phyloP scores from a whole-genome alignment of 768 basidiomycete genomes.

The Xerocomus potaroensis region DNA sequence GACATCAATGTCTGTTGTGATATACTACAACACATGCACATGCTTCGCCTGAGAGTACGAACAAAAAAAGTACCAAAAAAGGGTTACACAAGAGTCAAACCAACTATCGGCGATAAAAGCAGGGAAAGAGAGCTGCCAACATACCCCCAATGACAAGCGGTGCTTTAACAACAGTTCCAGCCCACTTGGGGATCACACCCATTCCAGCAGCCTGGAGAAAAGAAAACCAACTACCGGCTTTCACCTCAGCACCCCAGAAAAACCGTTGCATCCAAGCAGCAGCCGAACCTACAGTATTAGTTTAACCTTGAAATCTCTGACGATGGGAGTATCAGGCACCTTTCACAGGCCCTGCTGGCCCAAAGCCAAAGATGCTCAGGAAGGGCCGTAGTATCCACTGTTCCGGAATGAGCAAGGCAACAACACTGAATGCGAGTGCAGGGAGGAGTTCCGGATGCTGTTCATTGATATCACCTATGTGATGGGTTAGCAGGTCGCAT shows the following conservation, averaged over 20 bases:
- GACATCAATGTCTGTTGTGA: too few species aligned
- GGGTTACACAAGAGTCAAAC: too few species aligned
- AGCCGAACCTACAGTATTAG: slow-evolving; percentile 5
- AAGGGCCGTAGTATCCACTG: slow-evolving; percentile 14
- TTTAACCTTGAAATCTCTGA: not conserved
- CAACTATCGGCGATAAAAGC: not conserved
- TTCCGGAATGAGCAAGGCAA: slow-evolving; percentile 8
- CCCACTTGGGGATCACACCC: slow-evolving; percentile 8
- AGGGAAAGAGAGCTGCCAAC: not conserved
- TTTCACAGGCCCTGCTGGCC: slow-evolving; percentile 10
- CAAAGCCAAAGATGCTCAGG: slow-evolving; percentile 12
- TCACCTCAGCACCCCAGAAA: slow-evolving; percentile 7
- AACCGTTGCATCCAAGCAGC: slow-evolving; percentile 9
- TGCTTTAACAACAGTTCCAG: not conserved
- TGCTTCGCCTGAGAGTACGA: too few species aligned
- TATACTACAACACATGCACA: too few species aligned
- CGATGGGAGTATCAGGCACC: not conserved
- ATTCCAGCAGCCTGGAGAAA: slow-evolving; percentile 13
- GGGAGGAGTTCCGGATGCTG: slow-evolving; percentile 6
- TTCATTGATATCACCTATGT: slow-evolving; percentile 12
- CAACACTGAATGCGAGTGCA: slow-evolving; percentile 1
- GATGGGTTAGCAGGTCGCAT: not conserved
- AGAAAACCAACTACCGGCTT: slow-evolving; percentile 10
- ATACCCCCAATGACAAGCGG: not conserved
- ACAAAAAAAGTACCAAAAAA: too few species aligned